Conservation (phyloP, 164 flowering plant genomes). For the Akebia trifoliata region DNA sequence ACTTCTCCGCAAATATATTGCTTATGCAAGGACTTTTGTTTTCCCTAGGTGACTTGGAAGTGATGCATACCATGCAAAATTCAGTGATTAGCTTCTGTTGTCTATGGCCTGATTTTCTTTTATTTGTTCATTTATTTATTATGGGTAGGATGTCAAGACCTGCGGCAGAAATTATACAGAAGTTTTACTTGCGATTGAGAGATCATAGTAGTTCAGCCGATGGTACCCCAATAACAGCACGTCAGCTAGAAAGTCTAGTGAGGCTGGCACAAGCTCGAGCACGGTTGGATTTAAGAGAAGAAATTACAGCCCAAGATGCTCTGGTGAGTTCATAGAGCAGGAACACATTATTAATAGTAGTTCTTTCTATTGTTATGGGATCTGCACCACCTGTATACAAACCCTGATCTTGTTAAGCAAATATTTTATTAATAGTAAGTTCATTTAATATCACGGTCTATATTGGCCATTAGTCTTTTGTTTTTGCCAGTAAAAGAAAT, state of each 20-base stretch:
- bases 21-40: conserved; percentile 86
- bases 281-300: conserved; percentile 84
- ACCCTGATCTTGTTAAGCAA: no score
- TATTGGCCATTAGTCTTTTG: not conserved
- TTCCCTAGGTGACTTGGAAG: conserved; percentile 62
- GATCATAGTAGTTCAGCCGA: conserved; percentile 84
- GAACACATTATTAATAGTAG: not conserved
- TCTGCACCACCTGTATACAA: no score
- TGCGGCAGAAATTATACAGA: conserved; percentile 89
- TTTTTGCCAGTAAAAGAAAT: not conserved
- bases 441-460: no score
- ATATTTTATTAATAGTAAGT: no score
- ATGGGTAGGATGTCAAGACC: conserved; percentile 72
- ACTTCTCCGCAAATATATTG: conserved; percentile 91
- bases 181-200: conserved; percentile 76
- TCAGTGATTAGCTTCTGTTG: not conserved
- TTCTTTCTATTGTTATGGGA: not conserved
- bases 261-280: conserved; percentile 98
- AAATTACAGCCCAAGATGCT: conserved; percentile 94
- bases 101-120: not conserved
- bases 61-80: conserved; percentile 8
- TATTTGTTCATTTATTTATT: conserved; percentile 6
- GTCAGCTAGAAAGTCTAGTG: conserved; percentile 95
- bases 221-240: conserved; percentile 95
- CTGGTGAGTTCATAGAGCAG: conserved; percentile 41